phyloP scores from a whole-genome alignment of 2,329 filamentous ascomycete genomes.

The Fusarium bactridioides region DNA sequence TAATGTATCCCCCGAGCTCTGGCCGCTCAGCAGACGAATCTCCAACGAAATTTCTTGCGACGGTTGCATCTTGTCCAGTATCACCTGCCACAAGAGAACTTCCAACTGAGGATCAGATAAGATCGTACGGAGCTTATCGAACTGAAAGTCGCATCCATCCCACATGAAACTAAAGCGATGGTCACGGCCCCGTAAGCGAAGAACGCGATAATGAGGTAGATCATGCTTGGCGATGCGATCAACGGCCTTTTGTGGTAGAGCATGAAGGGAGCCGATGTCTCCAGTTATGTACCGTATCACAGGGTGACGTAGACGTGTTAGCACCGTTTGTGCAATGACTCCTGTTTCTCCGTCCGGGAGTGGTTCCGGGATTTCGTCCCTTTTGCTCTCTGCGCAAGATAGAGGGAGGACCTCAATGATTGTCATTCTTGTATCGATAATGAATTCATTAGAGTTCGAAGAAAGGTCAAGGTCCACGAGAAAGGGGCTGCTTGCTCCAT shows the following conservation, averaged over 20 bases:
- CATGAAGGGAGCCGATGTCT: slow-evolving; percentile 52
- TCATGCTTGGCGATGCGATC: slow-evolving; percentile 31
- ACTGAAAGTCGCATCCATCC: slow-evolving; percentile 50
- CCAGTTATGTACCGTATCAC: slow-evolving; percentile 54
- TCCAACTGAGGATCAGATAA: slow-evolving; percentile 39
- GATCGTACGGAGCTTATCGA: slow-evolving; percentile 40
- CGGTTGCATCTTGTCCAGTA: slow-evolving; percentile 44
- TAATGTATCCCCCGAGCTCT: background rate
- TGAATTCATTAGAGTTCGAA: slow-evolving; percentile 43
- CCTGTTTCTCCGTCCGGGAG: slow-evolving; percentile 47
- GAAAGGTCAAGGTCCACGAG: slow-evolving; percentile 30
- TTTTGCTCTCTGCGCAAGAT: background rate
- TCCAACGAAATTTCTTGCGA: slow-evolving; percentile 39
- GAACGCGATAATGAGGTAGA: slow-evolving; percentile 42
- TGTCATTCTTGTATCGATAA: slow-evolving; percentile 49
- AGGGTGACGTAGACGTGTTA: slow-evolving; percentile 53
- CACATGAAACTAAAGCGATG: slow-evolving; percentile 54
- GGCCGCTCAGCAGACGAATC: slow-evolving; percentile 40
- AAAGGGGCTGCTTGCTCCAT: slow-evolving; percentile 44
- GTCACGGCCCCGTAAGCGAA: slow-evolving; percentile 53
- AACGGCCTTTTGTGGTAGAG: slow-evolving; percentile 37
- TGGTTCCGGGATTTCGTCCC: background rate
- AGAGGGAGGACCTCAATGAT: slow-evolving; percentile 49
- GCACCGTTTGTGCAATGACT: slow-evolving; percentile 51
- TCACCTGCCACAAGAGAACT: slow-evolving; percentile 54